Evolutionary conservation across 352 stramenopile genomes (phyloP), one percentile per base, ranked within the genome.

Genomic region (Pythium rishiriense): DNA sequence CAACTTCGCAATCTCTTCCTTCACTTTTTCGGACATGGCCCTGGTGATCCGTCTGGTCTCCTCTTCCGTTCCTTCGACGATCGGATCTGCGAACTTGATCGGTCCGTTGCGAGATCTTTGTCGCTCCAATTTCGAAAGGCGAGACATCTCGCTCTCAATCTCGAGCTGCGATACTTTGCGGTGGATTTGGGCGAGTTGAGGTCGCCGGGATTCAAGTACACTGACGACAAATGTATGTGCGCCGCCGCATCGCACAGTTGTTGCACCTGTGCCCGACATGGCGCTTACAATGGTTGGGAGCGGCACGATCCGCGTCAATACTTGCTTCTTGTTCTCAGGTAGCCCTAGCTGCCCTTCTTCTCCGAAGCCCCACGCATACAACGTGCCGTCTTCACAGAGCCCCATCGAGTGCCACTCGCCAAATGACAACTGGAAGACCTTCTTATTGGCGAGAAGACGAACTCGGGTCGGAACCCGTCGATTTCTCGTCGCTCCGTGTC

Each of bases 381-480:
- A 58, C 0, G 66, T 73, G 6, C 73, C 78, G 25, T 82, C 72
- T 43, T 79, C 73, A 48, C 76, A 85, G 4, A 91, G 57, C n/a
- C 75, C 79, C 66, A 85, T 79, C 35, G 81, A 91, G 60, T 91
- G 81, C 83, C 80, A 90, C 64, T 91, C 80, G 6, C 80, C 81
- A 51, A 89, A 79, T 19, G 80, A 69, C 50, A 90, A 54, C 49
- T 87, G 77, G 24, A 56, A 58, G 9, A 86, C 78, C 21, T 66
- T 56, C 35, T 79, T 83, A 28, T 73, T 64, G n/a, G 71, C 48
- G 14, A 89, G 66, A 10, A 85, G 26, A 4, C 78, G 75, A 33
- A 91, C 70, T 21, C 74, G 69, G 0, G 75, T 76, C 0, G 82
- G 82, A 3, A 74, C 35, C 22, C 72, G 66, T 14, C 75, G 74